Percentiles rank a stretch among this genome's conserved stretches.
Evolutionary conservation across 1,284 basidiomycete species (phyloP).

Genomic region (Trichosporon faecale): DNA sequence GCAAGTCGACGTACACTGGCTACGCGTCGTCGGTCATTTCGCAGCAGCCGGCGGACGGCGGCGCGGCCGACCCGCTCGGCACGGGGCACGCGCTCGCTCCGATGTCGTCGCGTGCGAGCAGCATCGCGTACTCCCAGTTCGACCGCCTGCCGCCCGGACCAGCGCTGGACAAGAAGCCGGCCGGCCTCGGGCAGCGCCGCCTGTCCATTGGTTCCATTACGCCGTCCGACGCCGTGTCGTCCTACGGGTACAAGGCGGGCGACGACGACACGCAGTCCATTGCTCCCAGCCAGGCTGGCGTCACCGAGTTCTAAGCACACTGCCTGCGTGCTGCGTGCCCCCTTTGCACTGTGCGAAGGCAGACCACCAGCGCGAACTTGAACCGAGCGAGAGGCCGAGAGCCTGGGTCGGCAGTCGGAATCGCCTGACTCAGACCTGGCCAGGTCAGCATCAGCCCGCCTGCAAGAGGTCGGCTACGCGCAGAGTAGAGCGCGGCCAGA

Average conservation of each 20-base stretch:
- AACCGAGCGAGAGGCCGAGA: neutral
- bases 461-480: neutral
- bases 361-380: neutral
- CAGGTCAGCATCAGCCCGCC: neutral
- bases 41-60: slow-evolving; percentile 70
- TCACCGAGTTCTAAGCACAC: slow-evolving; percentile 50
- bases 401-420: no score
- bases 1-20: slow-evolving; percentile 60
- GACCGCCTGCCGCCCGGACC: slow-evolving; percentile 59
- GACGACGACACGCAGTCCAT: slow-evolving; percentile 50
- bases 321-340: neutral
- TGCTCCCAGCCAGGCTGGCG: slow-evolving; percentile 51
- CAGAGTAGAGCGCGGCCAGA: neutral
- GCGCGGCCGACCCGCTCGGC: slow-evolving; percentile 59
- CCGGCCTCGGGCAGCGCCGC: slow-evolving; percentile 50
- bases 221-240: slow-evolving; percentile 45
- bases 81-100: slow-evolving; percentile 20
- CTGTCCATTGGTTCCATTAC: slow-evolving; percentile 72
- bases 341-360: neutral
- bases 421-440: neutral
- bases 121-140: slow-evolving; percentile 76
- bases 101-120: slow-evolving; percentile 38
- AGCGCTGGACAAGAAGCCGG: slow-evolving; percentile 21
- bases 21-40: slow-evolving; percentile 89
- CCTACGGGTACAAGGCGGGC: slow-evolving; percentile 51